Evolutionary conservation across 805 yeast species (phyloP), one percentile per base, ranked within the genome.

Genomic region (Millerozyma miso): DNA sequence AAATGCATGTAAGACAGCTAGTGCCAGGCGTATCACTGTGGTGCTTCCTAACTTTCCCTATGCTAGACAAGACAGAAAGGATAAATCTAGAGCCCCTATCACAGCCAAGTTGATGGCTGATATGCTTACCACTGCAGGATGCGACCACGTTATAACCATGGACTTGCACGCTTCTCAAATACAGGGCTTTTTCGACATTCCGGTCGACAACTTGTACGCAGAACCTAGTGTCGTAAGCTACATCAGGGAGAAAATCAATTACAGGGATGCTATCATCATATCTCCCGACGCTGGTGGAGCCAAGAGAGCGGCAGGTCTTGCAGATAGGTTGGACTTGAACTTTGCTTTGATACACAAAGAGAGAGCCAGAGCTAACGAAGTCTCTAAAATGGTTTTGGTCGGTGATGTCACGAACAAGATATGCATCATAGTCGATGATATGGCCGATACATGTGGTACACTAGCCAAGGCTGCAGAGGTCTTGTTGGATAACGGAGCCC

Each of bases 271-370:
- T 7, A 87, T 89, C 40, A 79, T 91, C 42, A 95, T 91, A 10
- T 88, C 97, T 3, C 99, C 99, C 3, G 99, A 91, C 69, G 99
- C 99, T 3, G 99, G 99, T 54, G 99, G 99, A 46, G 98, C 98
- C 42, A 91, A 91, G 65, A 79, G 99, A 52, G 99, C 90, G 19
- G 98, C 98, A 2, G 82, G 90, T 4, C 71, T 91, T 40, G 98
- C 98, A 12, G 98, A 91, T 58, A 80, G 85, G 55, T 73, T 93
- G 51, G 98, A 93, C 56, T 76, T 91, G 53, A 88, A 85, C 61
- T 91, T 91, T 67, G 98, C 99, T 0, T 79, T 91, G 60, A 93
- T 91, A 55, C 99, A 91, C 69, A 91, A 91, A 63, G 99, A 91
- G 70, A 80, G 99, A 59, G 91, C 88, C 38, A 80, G 85, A 58